Evolutionary conservation across 2,329 filamentous ascomycete genomes (phyloP).

Genomic region (Elsinoe australis): DNA sequence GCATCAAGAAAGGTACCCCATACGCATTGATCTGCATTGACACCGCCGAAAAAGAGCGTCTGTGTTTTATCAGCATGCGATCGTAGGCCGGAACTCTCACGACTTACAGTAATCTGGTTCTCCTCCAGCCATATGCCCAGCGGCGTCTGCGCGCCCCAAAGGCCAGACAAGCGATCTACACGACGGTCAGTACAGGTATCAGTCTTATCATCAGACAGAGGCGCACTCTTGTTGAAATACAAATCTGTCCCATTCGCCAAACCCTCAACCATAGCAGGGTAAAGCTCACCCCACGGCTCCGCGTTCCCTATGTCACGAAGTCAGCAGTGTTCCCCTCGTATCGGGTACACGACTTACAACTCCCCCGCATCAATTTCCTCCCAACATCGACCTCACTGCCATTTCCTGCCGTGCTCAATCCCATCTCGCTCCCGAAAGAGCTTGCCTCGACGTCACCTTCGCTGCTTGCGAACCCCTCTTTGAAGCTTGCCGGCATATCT

Average conservation of each 20-base stretch:
- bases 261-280: constrained; percentile 25
- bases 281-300: constrained; percentile 27
- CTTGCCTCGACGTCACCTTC: constrained; percentile 20
- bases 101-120: constrained; percentile 29
- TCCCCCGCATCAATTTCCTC: constrained; percentile 25
- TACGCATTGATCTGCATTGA: constrained; percentile 30
- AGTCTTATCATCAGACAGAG: background rate
- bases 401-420: constrained; percentile 21
- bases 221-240: constrained; percentile 28
- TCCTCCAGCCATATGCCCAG: constrained; percentile 28
- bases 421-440: constrained; percentile 30
- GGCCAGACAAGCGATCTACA: constrained; percentile 25
- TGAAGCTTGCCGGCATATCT: constrained; percentile 27
- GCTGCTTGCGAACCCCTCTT: constrained; percentile 26
- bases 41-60: constrained; percentile 30
- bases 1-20: constrained; percentile 30
- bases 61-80: no score
- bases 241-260: constrained; percentile 26
- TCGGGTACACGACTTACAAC: constrained; percentile 19
- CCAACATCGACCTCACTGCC: constrained; percentile 26
- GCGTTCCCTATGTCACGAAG: constrained; percentile 23
- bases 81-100: no score
- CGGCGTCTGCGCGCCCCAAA: constrained; percentile 30
- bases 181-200: constrained; percentile 9
- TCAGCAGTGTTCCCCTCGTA: background rate